Base-by-base conservation (phyloP, 441 rosid genomes). In the Populus hybrid region DNA sequence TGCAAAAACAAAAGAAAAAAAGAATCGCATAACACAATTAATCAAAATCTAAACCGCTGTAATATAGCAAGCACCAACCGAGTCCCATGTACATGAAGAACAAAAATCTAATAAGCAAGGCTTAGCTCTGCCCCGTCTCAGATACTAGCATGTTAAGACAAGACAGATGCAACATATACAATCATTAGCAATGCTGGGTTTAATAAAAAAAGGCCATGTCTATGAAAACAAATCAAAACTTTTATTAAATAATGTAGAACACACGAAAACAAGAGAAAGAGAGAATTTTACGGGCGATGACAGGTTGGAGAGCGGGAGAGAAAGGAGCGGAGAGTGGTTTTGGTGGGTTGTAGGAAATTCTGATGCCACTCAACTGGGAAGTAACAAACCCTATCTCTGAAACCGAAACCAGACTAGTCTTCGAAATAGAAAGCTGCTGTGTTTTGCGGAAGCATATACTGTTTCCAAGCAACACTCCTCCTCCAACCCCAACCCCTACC, bases 281-380 rank as follows among this genome's bases (percentile, higher is more conserved):
- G 50, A 20, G 57, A 80, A 57, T 4, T 71, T 82, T 89, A 95
- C 98, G 94, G n/a, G 97, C 97, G 79, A 92, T 85, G 28, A 79
- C 36, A 36, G 97, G 94, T 73, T 85, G 93, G 68, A 91, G 81
- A 79, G 83, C 76, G 7, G 91, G 86, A 26, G 82, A 26, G 69
- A 82, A 78, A 83, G 85, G 82, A 59, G 84, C 64, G 67, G 90
- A 79, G 71, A 84, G 75, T 46, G 88, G 90, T 1, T 23, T 80
- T 78, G 75, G 73, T 5, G 75, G 71, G 77, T 71, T 69, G 66
- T 69, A 63, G 2, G 94, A 90, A 77, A 94, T 85, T 83, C 82
- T 86, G 77, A 93, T 72, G 81, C 99, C 99, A 11, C 83, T 57
- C 59, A 93, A 82, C 83, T 92, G 97, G 6, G 98, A 95, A 69